These are phyloP conservation scores for Tetrahymena borealis DNA, from an alignment of 73 alveolate genomes.

Conservation along the genomic window DNA sequence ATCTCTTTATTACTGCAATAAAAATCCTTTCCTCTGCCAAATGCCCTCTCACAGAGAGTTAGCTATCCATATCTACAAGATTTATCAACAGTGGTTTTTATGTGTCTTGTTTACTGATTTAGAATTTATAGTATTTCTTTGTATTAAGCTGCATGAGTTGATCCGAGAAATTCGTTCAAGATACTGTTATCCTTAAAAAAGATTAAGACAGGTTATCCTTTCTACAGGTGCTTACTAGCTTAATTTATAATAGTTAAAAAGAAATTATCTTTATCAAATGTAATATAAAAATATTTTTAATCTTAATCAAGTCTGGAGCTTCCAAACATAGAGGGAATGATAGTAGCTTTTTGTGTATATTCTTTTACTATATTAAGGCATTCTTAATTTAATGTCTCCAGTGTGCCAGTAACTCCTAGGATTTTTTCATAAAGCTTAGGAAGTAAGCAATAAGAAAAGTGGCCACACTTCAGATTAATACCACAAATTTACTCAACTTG, in stretches of 20 bases:
- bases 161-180: background rate
- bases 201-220: background rate
- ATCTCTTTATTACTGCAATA: background rate
- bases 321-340: background rate
- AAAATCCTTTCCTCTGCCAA: background rate
- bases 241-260: background rate
- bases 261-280: background rate
- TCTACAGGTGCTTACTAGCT: background rate
- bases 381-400: background rate
- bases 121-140: background rate
- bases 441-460: constrained; percentile 5
- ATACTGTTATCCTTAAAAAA: background rate
- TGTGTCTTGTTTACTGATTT: background rate
- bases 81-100: background rate
- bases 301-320: background rate
- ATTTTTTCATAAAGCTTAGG: background rate
- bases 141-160: background rate
- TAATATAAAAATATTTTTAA: background rate
- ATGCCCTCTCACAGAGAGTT: background rate
- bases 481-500: background rate
- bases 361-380: background rate
- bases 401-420: constrained; percentile 22
- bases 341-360: background rate
- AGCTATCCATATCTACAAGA: background rate
- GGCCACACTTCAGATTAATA: background rate